Base-by-base conservation (phyloP, 2,329 filamentous ascomycete genomes). In the Trichoderma brevicompactum region DNA sequence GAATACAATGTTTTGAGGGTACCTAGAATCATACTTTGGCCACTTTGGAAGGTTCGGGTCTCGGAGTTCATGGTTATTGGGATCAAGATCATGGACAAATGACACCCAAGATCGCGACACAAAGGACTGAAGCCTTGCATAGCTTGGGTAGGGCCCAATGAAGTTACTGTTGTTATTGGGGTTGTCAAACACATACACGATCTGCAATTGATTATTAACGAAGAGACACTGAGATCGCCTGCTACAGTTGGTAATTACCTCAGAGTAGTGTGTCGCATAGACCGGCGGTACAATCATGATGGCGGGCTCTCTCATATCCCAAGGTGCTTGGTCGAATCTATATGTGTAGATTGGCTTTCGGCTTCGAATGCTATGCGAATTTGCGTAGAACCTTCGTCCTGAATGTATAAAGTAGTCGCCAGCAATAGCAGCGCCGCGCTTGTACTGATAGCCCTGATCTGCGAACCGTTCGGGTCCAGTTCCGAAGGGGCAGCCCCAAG, bases 151-250 rank as follows among this genome's bases (percentile, higher is more conserved):
- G 5, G 54, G 54, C 1, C 54, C 54, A 44, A 56, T 56, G 9
- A 56, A 56, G n/a, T 56, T 56, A 44, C 54, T 56, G 54, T 56
- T 56, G 28, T 56, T 56, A 44, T 56, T 56, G 3, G 54, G 54
- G 10, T 56, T 56, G 23, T 34, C 54, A 56, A 56, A 56, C 40
- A 56, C 54, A 44, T 56, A 56, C 23, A 56, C 54, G 9, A 56
- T 56, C 54, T 56, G 40, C 9, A 6, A 36, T 44, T 15, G 5
- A 44, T 19, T 3, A 34, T 56, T 56, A 56, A 40, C 3, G 2
- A 56, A 44, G 40, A 44, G 15, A 43, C 12, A 2, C 7, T 7
- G 40, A 19, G 28, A 34, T 56, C 23, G 5, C 23, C 23, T 44
- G 15, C 9, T 0, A 32, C 1, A 44, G 1, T 56, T 34, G 3